These are phyloP conservation scores for Endotrypanum monterogeii DNA, from an alignment of 208 protist species.

Conservation along the genomic window DNA sequence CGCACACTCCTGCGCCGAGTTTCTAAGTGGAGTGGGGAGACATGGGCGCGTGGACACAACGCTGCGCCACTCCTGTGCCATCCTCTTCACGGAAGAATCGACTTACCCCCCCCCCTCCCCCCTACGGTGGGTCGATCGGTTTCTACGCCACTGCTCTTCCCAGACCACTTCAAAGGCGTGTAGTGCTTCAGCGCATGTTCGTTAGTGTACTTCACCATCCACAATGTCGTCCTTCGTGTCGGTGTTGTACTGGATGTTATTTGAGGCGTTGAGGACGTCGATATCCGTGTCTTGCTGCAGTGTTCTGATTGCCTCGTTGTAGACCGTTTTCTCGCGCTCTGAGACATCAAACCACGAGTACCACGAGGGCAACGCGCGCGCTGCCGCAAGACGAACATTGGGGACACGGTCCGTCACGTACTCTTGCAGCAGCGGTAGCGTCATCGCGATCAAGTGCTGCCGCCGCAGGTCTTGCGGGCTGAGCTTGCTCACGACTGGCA, in stretches of 20 bases:
- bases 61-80: too few species aligned
- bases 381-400: conserved; percentile 70
- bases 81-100: too few species aligned
- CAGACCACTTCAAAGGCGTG: not conserved
- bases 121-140: too few species aligned
- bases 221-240: not conserved
- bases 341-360: conserved; percentile 47
- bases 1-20: too few species aligned
- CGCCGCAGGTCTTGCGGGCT: conserved; percentile 45
- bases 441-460: conserved; percentile 47
- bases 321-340: conserved; percentile 19
- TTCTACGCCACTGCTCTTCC: not conserved
- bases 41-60: too few species aligned
- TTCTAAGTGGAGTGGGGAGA: too few species aligned
- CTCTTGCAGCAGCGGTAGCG: conserved; percentile 43
- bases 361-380: conserved; percentile 45
- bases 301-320: conserved; percentile 40
- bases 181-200: not conserved
- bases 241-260: conserved; percentile 24
- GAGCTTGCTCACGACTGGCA: conserved; percentile 55
- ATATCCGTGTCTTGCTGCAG: conserved; percentile 56
- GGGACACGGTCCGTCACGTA: conserved; percentile 60
- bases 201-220: not conserved
- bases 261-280: conserved; percentile 46
- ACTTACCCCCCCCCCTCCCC: too few species aligned